A percentile compares a stretch with the other conserved stretches of the same genome.
phyloP scores from a whole-genome alignment of 208 protist species.

The Herpetomonas samuelpessoai region DNA sequence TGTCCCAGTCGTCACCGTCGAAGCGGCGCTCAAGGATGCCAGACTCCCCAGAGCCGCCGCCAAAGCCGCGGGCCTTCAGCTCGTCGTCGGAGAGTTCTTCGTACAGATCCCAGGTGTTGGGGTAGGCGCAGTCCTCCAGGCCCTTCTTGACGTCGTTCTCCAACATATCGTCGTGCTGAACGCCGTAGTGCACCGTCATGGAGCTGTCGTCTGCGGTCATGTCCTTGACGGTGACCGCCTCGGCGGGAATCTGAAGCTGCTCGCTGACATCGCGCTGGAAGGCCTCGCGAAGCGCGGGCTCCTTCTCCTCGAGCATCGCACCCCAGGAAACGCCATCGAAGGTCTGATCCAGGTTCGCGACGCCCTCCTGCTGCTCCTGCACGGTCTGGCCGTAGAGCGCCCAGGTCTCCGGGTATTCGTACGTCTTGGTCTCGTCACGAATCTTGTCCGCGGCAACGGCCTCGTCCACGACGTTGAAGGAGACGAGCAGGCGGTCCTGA shows the following conservation, averaged over 20 bases:
- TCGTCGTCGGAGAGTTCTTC: slow-evolving; percentile 20
- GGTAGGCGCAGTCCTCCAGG: slow-evolving; percentile 17
- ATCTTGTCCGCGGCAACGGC: slow-evolving; percentile 15
- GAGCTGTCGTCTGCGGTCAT: slow-evolving; percentile 21
- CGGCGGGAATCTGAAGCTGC: slow-evolving; percentile 7
- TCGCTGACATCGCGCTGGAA: slow-evolving; percentile 25
- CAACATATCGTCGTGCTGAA: neutral
- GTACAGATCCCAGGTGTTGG: slow-evolving; percentile 17
- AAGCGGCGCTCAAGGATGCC: slow-evolving; percentile 48
- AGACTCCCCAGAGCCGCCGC: slow-evolving; percentile 34
- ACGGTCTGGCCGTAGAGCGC: slow-evolving; percentile 33
- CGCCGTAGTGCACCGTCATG: slow-evolving; percentile 30
- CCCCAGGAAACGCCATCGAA: slow-evolving; percentile 42
- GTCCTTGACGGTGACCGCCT: slow-evolving; percentile 22
- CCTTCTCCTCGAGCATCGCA: slow-evolving; percentile 14
- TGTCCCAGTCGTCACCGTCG: slow-evolving; percentile 65
- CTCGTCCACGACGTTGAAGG: slow-evolving; percentile 38
- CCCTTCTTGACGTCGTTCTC: slow-evolving; percentile 11
- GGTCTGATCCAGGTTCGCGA: slow-evolving; percentile 17
- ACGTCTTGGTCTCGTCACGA: slow-evolving; percentile 20
- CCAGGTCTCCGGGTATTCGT: slow-evolving; percentile 45
- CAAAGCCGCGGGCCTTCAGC: slow-evolving; percentile 27
- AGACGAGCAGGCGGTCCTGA: slow-evolving; percentile 35
- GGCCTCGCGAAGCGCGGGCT: slow-evolving; percentile 18
- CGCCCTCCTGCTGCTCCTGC: slow-evolving; percentile 32